phyloP scores from a whole-genome alignment of 1,284 basidiomycete genomes.

The Irpex rosettiformis region DNA sequence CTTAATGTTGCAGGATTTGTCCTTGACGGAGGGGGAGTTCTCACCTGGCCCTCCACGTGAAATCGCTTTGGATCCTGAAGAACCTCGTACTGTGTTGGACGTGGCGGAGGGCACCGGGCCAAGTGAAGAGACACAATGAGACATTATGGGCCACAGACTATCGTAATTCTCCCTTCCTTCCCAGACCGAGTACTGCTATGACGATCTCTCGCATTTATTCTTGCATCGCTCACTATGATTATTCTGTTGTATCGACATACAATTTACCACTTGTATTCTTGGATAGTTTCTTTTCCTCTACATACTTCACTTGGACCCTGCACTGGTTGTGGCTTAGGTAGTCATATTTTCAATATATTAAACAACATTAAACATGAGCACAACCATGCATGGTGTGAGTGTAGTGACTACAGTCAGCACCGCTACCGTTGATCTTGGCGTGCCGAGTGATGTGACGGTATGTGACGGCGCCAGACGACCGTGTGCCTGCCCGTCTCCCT shows the following conservation, averaged over 20 bases:
- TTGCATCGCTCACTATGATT: constrained; percentile 8
- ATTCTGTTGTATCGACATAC: constrained; percentile 11
- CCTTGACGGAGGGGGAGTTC: not conserved
- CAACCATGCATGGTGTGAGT: too few species aligned
- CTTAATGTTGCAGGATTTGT: constrained; percentile 4
- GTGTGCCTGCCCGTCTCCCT: not conserved
- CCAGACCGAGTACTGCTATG: constrained; percentile 5
- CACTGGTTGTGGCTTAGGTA: not conserved
- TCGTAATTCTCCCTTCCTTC: not conserved
- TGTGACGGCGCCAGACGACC: not conserved
- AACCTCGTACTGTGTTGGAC: not conserved
- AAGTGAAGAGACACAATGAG: not conserved
- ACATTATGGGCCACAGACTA: not conserved
- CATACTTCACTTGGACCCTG: constrained; percentile 10
- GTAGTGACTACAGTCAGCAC: too few species aligned
- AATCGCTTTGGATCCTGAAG: not conserved
- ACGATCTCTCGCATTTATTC: constrained; percentile 11
- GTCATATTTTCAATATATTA: not conserved
- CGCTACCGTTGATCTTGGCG: too few species aligned
- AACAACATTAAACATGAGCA: too few species aligned
- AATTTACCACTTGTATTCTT: not conserved
- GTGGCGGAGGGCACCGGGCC: not conserved
- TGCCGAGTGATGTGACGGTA: not conserved
- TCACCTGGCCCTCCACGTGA: constrained; percentile 3
- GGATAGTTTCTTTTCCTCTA: constrained; percentile 8